Conservation (phyloP, 2,329 filamentous ascomycete species). For the Fusarium caatingaense region DNA sequence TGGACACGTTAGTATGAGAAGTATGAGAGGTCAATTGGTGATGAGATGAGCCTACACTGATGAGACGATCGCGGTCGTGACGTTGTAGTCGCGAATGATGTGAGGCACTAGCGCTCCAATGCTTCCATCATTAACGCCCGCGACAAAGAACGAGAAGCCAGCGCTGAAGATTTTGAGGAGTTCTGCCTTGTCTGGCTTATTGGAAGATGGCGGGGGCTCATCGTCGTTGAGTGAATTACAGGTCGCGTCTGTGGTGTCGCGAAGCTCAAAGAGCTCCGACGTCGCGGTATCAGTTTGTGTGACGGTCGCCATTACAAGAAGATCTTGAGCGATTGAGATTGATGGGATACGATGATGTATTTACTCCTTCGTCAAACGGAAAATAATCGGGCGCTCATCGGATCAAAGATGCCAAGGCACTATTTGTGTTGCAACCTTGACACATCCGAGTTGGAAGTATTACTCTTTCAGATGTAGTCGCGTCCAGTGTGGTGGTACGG, state of each 20-base stretch:
- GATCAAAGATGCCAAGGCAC: not conserved
- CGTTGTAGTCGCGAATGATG: constrained; percentile 66
- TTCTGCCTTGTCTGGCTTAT: constrained; percentile 1
- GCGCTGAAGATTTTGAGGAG: constrained; percentile 64
- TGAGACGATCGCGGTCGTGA: constrained; percentile 63
- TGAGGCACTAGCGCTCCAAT: constrained; percentile 73
- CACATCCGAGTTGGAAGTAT: not conserved
- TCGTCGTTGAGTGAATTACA: not conserved
- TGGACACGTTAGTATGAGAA: constrained; percentile 26
- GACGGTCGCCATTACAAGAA: constrained; percentile 13
- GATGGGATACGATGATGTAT: not conserved
- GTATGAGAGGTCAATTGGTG: not conserved
- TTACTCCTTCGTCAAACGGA: constrained; percentile 7
- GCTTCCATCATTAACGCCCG: constrained; percentile 73
- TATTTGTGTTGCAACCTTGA: not conserved
- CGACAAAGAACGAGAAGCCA: constrained; percentile 73
- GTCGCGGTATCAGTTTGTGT: constrained; percentile 10
- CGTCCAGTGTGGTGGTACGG: not conserved
- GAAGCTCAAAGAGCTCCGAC: constrained; percentile 9
- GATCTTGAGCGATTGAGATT: not conserved
- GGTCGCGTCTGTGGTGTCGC: rapidly evolving
- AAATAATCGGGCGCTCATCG: constrained; percentile 11
- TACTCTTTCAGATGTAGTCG: not conserved
- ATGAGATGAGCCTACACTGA: constrained; percentile 56
- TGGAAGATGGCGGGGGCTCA: not conserved